Conservation (phyloP, 352 stramenopile genomes). For the Phytophthora tubulina region DNA sequence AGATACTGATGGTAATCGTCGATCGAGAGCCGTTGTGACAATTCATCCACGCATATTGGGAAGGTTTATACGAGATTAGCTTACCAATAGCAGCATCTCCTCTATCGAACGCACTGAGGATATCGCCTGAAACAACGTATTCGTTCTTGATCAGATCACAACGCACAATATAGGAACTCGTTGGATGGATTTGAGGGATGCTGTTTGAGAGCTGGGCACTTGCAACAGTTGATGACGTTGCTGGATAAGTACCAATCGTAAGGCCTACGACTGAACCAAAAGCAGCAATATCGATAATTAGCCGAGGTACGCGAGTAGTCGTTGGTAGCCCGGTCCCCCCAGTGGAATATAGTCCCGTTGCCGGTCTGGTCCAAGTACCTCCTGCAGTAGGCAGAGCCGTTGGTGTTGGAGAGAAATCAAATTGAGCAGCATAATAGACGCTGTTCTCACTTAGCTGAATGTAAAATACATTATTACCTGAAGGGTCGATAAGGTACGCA, state of each 20-base stretch:
- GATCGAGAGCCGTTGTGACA: not conserved
- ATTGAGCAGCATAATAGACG: slow-evolving; percentile 19
- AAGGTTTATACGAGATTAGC: slow-evolving; percentile 18
- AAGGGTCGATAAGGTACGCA: no score
- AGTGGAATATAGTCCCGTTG: not conserved
- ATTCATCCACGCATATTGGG: not conserved
- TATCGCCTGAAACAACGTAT: slow-evolving; percentile 26
- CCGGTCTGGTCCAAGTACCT: not conserved
- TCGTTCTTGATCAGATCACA: slow-evolving; percentile 38
- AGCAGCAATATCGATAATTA: slow-evolving; percentile 26
- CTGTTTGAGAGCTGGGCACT: slow-evolving; percentile 22
- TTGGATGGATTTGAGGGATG: slow-evolving; percentile 24
- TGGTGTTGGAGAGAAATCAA: slow-evolving; percentile 13
- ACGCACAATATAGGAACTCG: slow-evolving; percentile 24
- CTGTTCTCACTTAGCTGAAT: slow-evolving; percentile 18
- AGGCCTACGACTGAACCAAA: slow-evolving; percentile 23
- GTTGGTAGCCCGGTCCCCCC: slow-evolving; percentile 23
- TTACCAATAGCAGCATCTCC: slow-evolving; percentile 18
- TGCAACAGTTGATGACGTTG: slow-evolving; percentile 4
- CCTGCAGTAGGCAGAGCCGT: not conserved
- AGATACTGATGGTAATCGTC: not conserved
- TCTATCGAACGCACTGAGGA: slow-evolving; percentile 21
- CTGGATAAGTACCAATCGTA: slow-evolving; percentile 15
- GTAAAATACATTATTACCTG: no score
- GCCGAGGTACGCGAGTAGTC: slow-evolving; percentile 7